These are phyloP conservation scores for Mimosa pudica DNA, from an alignment of 306 rosid genomes.

Conservation along the genomic window DNA sequence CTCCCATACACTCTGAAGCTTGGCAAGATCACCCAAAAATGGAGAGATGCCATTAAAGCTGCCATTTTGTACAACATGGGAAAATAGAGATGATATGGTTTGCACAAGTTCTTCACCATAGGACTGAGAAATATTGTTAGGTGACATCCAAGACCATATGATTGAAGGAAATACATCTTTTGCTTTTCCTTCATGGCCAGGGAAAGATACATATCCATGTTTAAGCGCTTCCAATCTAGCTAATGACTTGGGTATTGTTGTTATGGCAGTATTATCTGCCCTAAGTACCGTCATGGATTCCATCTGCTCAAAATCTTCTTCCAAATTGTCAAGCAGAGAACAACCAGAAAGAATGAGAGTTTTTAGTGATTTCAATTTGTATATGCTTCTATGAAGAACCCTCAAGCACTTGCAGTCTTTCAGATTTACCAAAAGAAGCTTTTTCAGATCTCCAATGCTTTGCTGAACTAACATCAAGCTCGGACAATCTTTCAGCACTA, in stretches of 20 bases:
- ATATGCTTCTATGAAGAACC: not conserved
- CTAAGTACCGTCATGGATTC: not conserved
- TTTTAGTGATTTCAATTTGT: not conserved
- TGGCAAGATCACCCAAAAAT: not conserved
- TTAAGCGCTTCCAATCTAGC: not conserved
- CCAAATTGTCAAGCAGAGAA: too few relatives aligned
- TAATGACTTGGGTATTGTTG: not conserved
- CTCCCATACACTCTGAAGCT: constrained; percentile 26
- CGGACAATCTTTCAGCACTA: too few relatives aligned
- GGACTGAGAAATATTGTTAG: constrained; percentile 2
- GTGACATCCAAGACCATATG: constrained; percentile 44
- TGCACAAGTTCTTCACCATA: not conserved
- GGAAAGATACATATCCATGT: not conserved
- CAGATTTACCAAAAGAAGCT: too few relatives aligned
- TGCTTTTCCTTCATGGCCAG: not conserved
- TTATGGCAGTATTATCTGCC: not conserved
- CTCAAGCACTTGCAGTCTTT: too few relatives aligned
- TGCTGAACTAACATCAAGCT: too few relatives aligned
- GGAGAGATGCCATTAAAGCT: constrained; percentile 3
- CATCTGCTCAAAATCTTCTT: not conserved
- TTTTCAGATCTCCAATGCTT: too few relatives aligned
- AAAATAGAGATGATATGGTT: not conserved
- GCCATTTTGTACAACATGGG: not conserved
- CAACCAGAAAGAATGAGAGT: not conserved
- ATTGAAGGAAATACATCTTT: constrained; percentile 34